Base-by-base conservation (phyloP, 2,329 filamentous ascomycete species). In the Alternaria infectoria region DNA sequence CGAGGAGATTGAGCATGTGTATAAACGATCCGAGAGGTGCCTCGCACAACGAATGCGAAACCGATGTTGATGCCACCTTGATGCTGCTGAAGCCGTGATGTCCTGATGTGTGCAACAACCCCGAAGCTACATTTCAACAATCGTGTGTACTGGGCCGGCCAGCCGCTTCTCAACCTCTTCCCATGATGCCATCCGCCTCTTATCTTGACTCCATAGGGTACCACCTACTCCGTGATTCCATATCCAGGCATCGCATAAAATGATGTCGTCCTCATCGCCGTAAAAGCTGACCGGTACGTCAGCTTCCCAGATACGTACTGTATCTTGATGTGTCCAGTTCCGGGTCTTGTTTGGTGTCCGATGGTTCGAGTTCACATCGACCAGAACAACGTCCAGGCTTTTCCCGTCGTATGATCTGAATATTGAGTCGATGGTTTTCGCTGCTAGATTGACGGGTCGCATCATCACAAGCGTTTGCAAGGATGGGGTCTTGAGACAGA, bases 241-340 rank as follows among this genome's bases (percentile, higher is more conserved):
- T 1, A 77, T 71, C 69, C 69, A 76, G 13, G 52, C 49, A 23
- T 75, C 70, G 43, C 73, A 73, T 10, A 77, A 51, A 1, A 69
- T 46, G 9, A 72, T 28, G 8, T 73, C 67, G 25, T 73, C 68
- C 1, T 74, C 73, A 45, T 76, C 74, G 6, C 74, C 72, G 45
- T 76, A 75, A 51, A 73, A 77, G 44, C 68, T 71, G 9, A 59
- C 72, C 7, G 75, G 71, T 4, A 77, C 72, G 56, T 77, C 73
- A 6, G 65, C 61, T 54, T 77, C 74, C 71, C 70, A 76, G 6
- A 76, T 61, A 4, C 40, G 69, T 3, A 76, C 72, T 8, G 12
- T 49, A 32, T 77, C 74, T 66, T 59, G 1, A 63, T 59, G 1
- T 57, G 36, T 62, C 74, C 74, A 77, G 7, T 67, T 60, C 44